Evolutionary conservation across 352 stramenopile species (phyloP).

Genomic region (Globisporangium splendens): DNA sequence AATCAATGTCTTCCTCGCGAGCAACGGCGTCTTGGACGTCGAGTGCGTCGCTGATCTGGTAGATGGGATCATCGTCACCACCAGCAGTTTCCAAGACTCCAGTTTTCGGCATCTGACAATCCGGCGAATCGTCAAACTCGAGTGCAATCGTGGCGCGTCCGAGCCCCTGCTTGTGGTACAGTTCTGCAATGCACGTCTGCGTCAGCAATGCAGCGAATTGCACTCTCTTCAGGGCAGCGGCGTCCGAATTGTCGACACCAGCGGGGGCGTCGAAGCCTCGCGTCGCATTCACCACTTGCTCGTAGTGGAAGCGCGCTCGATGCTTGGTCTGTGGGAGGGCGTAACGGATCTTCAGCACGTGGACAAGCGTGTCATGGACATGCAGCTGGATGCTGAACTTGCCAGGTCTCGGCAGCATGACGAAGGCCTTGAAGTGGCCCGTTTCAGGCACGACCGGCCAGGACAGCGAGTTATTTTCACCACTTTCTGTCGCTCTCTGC

Average conservation of each 20-base stretch:
- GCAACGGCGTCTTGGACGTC: slow-evolving; percentile 9
- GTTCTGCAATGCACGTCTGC: slow-evolving; percentile 50
- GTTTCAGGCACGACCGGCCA: slow-evolving; percentile 46
- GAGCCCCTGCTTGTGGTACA: slow-evolving; percentile 42
- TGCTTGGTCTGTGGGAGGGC: slow-evolving; percentile 20
- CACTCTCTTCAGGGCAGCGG: slow-evolving; percentile 38
- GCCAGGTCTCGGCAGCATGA: slow-evolving; percentile 46
- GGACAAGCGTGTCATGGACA: slow-evolving; percentile 6
- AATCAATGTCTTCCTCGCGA: slow-evolving; percentile 8
- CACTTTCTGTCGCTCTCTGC: background rate
- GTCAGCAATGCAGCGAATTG: slow-evolving; percentile 50
- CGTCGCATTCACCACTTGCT: slow-evolving; percentile 35
- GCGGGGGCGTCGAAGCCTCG: slow-evolving; percentile 56
- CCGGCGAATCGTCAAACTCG: slow-evolving; percentile 32
- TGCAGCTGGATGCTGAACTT: slow-evolving; percentile 29
- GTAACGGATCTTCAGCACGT: slow-evolving; percentile 39
- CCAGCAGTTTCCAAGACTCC: slow-evolving; percentile 28
- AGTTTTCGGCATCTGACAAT: slow-evolving; percentile 34
- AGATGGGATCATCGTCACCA: slow-evolving; percentile 26
- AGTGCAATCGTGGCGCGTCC: slow-evolving; percentile 45
- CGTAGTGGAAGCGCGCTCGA: slow-evolving; percentile 64
- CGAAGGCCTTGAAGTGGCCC: slow-evolving; percentile 63
- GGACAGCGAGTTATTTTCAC: slow-evolving; percentile 9
- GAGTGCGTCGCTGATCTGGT: slow-evolving; percentile 2
- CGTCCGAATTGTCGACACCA: slow-evolving; percentile 52